phyloP scores from a whole-genome alignment of 371 early-diverging fungal genomes.

The Syncephalastrum racemosum region DNA sequence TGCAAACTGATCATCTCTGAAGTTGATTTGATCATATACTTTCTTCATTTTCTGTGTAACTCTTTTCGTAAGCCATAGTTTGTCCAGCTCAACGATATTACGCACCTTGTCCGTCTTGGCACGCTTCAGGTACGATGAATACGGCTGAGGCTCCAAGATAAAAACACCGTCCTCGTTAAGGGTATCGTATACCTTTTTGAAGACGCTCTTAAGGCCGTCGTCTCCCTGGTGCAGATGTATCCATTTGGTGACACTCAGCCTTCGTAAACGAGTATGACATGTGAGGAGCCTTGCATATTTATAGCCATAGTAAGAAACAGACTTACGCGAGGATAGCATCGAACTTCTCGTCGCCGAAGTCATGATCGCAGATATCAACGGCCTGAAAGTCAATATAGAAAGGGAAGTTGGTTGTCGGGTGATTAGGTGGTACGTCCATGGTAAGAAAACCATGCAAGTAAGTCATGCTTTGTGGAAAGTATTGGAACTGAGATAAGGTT shows the following conservation, averaged over 20 bases:
- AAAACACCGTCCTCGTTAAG: constrained; percentile 65
- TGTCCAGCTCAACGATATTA: too few species aligned
- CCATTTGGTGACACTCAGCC: constrained; percentile 79
- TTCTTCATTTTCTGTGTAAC: too few species aligned
- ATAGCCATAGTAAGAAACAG: background rate
- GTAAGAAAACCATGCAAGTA: constrained; percentile 55
- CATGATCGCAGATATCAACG: constrained; percentile 31
- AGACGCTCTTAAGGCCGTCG: constrained; percentile 69
- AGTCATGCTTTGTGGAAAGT: constrained; percentile 67
- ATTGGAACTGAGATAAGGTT: constrained; percentile 23
- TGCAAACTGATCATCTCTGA: too few species aligned
- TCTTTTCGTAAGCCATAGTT: too few species aligned
- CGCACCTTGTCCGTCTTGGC: constrained; percentile 34
- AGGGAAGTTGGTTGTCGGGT: constrained; percentile 50
- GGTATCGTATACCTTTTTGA: constrained; percentile 58
- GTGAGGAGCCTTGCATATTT: background rate
- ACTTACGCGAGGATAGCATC: constrained; percentile 55
- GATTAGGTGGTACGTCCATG: constrained; percentile 20
- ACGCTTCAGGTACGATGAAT: constrained; percentile 51
- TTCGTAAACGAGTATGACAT: constrained; percentile 2
- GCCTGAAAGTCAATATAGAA: constrained; percentile 60
- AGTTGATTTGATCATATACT: too few species aligned
- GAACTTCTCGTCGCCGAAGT: constrained; percentile 25
- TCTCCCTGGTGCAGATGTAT: constrained; percentile 83
- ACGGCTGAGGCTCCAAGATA: constrained; percentile 76